These are phyloP conservation scores for Rhodotorula kratochvilovae DNA, from an alignment of 768 basidiomycete species.

Conservation along the genomic window DNA sequence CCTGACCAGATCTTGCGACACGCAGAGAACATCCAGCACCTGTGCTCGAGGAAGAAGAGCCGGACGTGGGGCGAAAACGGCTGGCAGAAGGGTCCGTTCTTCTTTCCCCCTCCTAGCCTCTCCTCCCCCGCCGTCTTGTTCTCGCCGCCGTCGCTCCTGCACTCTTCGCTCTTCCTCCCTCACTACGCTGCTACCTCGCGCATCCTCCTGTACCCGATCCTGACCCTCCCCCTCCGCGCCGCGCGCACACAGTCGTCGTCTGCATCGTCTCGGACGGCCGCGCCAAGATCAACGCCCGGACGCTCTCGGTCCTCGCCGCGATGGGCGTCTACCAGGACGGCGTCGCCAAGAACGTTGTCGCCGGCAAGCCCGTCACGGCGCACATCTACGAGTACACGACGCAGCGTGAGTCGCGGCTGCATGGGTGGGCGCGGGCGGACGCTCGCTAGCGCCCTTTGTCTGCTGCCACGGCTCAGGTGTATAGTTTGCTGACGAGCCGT, in stretches of 20 bases:
- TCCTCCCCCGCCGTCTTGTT: no score
- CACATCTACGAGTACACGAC: constrained; percentile 88
- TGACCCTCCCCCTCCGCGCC: neutral
- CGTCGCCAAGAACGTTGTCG: constrained; percentile 63
- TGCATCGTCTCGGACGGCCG: constrained; percentile 50
- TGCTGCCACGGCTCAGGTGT: no score
- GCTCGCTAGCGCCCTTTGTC: no score
- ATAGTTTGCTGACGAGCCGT: no score
- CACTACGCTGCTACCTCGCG: no score
- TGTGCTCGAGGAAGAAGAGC: constrained; percentile 76
- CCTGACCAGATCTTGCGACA: neutral
- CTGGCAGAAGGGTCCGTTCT: constrained; percentile 76
- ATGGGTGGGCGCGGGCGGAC: no score
- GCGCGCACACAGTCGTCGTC: constrained; percentile 52
- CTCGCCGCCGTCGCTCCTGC: neutral
- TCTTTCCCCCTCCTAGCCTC: constrained; percentile 56
- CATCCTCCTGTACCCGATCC: no score
- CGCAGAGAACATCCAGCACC: constrained; percentile 70
- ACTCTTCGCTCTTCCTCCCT: no score
- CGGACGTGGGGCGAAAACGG: constrained; percentile 97
- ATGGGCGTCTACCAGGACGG: constrained; percentile 96
- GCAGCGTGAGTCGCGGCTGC: constrained; percentile 58
- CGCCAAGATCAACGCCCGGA: constrained; percentile 51
- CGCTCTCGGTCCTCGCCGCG: constrained; percentile 79
- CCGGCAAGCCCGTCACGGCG: constrained; percentile 71